Conservation (phyloP, 2,329 filamentous ascomycete genomes). For the Blastomyces percursus region DNA sequence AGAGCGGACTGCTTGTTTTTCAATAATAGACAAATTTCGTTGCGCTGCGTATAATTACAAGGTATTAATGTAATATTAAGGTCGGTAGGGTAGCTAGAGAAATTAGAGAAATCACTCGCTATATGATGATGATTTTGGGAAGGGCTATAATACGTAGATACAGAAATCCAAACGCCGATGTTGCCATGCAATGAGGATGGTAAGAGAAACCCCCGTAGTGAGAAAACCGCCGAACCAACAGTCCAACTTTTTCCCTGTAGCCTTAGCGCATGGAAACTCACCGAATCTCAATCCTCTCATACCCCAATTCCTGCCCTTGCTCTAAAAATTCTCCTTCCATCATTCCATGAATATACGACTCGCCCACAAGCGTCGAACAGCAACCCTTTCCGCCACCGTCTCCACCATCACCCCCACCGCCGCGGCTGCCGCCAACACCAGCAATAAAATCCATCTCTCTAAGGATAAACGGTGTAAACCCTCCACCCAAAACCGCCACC, state of each 20-base stretch:
- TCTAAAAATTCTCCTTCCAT: conserved; percentile 7
- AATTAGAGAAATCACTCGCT: background rate
- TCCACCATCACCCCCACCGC: background rate
- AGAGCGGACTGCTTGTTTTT: background rate
- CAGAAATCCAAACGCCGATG: background rate
- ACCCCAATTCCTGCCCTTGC: background rate
- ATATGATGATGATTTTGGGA: background rate
- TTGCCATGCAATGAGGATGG: background rate
- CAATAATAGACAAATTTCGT: background rate
- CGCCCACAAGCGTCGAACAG: conserved; percentile 4
- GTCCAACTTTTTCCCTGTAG: background rate
- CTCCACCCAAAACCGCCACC: conserved; percentile 2
- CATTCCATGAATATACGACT: conserved; percentile 8
- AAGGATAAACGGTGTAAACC: conserved; percentile 6
- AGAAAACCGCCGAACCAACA: background rate
- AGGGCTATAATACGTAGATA: background rate
- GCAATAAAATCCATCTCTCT: background rate
- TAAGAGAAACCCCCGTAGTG: background rate
- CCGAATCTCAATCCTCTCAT: conserved; percentile 6
- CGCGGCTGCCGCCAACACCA: background rate
- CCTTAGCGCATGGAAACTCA: background rate
- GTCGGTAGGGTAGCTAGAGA: background rate
- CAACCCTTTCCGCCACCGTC: background rate
- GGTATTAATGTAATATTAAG: background rate
- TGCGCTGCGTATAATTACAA: background rate